Conservation (phyloP, 2,329 filamentous ascomycete species). For the Ceratocystis huliohia region DNA sequence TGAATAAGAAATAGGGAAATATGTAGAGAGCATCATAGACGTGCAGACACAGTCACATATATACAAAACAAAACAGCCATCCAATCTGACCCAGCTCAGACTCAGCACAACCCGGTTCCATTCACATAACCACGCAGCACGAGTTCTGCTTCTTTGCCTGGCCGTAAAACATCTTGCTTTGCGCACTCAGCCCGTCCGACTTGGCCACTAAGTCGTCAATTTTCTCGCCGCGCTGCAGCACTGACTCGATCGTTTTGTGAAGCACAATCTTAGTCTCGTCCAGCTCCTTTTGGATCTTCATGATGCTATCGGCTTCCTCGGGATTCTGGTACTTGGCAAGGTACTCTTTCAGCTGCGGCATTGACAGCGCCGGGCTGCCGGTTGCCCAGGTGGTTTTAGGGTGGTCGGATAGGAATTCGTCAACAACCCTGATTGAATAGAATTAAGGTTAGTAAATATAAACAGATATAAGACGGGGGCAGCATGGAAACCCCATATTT, state of each 20-base stretch:
- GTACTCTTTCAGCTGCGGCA: constrained; percentile 71
- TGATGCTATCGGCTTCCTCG: constrained; percentile 75
- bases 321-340: constrained; percentile 68
- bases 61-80: background rate
- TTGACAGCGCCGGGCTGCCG: constrained; percentile 41
- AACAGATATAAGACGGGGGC: background rate
- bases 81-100: background rate
- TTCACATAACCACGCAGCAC: constrained; percentile 58
- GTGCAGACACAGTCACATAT: background rate
- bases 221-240: constrained; percentile 84
- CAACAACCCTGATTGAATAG: constrained; percentile 40
- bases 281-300: constrained; percentile 91
- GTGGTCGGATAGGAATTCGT: constrained; percentile 72
- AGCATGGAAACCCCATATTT: background rate
- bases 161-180: constrained; percentile 98
- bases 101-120: background rate
- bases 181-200: constrained; percentile 76
- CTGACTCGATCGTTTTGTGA: constrained; percentile 89
- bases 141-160: constrained; percentile 69
- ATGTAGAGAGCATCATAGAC: background rate
- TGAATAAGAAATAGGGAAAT: constrained; percentile 12
- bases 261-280: constrained; percentile 96
- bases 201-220: constrained; percentile 88
- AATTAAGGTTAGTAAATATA: constrained; percentile 5
- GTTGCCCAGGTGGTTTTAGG: constrained; percentile 55